Conservation (phyloP, 2,329 filamentous ascomycete genomes). For the Coniosporium tulheliwenetii region DNA sequence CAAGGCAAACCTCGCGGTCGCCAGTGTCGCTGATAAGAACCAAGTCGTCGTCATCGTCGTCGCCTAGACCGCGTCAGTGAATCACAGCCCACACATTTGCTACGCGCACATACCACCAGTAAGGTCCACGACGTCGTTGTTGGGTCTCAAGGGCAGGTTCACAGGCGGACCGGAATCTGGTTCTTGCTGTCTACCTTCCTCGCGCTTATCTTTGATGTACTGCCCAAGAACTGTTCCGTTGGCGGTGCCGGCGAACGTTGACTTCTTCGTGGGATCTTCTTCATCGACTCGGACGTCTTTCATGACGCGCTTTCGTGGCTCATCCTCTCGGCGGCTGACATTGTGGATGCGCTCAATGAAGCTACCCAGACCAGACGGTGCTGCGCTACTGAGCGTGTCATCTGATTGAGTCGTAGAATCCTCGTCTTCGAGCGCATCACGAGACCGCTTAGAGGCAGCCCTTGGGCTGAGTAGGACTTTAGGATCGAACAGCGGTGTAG, state of each 20-base stretch:
- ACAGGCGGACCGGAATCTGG: conserved; percentile 9
- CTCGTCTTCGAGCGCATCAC: conserved; percentile 6
- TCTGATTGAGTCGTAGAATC: conserved; percentile 2
- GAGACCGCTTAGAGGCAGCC: conserved; percentile 15
- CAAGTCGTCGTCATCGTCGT: conserved; percentile 39
- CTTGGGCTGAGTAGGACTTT: conserved; percentile 18
- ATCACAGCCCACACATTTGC: too few relatives aligned
- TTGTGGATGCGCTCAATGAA: conserved; percentile 67
- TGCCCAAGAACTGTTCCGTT: conserved; percentile 44
- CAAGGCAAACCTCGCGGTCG: conserved; percentile 65
- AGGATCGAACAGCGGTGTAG: conserved; percentile 11
- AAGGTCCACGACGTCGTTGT: conserved; percentile 9
- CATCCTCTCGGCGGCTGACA: conserved; percentile 48
- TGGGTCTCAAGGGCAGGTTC: background rate
- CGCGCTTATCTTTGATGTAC: conserved; percentile 46
- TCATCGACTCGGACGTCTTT: conserved; percentile 21
- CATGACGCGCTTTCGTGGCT: conserved; percentile 52
- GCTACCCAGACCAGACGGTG: conserved; percentile 29
- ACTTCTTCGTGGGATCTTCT: conserved; percentile 19
- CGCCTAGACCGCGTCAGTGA: conserved; percentile 6
- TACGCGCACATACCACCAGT: conserved; percentile 1
- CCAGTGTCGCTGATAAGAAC: conserved; percentile 42
- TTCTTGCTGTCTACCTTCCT: conserved; percentile 24
- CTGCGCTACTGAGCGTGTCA: background rate
- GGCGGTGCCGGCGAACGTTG: conserved; percentile 29